Evolutionary conservation across 306 rosid genomes (phyloP), one percentile per base, ranked within the genome.

Genomic region (Cicer arietinum): DNA sequence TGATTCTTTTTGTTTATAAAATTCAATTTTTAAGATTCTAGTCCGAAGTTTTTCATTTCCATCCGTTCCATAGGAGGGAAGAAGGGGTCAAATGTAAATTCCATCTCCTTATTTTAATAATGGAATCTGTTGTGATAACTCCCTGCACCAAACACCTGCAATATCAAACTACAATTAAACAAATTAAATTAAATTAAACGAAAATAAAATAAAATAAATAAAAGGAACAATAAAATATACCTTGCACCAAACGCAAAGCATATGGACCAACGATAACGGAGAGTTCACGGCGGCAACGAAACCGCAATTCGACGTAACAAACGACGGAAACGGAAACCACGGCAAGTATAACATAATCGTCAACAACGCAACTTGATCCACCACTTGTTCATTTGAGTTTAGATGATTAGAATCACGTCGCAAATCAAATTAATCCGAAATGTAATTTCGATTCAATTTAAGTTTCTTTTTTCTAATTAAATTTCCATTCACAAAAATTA

Each of bases 41-140:
- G 69, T 1, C 86, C 79, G 2, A 89, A 86, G 1, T 51, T 60
- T 9, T 81, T 89, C 2, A 84, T 86, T 20, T 30, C 35, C 35
- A 0, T 30, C 35, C 35, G 3, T 30, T 30, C 5, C 35, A 30
- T 30, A 30, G 35, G 5, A 30, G 35, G 35, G 35, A 3, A 30
- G 5, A 30, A 51, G 43, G 18, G 6, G 25, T 12, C 37, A 8
- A 20, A 8, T 40, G 65, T 63, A 16, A 50, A 56, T 13, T 48
- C 64, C 61, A 8, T 44, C 52, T 57, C 64, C 67, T 44, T 59
- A n/a, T n/a, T 63, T 61, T 41, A 41, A 12, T 4, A 2, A 45
- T 22, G 71, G 41, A 76, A 56, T 71, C 25, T 43, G 40, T 20
- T 8, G 44, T 30, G 5, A 37, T 41, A 47, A 8, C n/a, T 59